Base-by-base conservation (phyloP, 306 rosid genomes). In the Sindora glabra region DNA sequence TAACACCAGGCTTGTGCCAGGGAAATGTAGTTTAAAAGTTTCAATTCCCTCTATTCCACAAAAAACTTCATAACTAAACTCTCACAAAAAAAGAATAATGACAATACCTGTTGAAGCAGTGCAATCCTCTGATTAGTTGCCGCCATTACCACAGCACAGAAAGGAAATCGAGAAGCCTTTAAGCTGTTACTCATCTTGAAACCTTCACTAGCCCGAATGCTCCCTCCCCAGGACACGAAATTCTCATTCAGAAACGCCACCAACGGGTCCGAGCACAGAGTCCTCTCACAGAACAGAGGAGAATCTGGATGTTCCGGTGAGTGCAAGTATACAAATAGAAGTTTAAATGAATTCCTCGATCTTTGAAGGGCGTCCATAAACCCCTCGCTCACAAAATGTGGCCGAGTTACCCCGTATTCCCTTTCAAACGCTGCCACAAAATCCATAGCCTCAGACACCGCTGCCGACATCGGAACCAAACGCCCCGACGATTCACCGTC, bases 301-400 rank as follows among this genome's bases (percentile, higher is more conserved):
- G 95, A 82, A 67, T 94, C 99, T 0, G 83, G 97, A 73, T 94
- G 97, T 17, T 94, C 99, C 7, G 97, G 99, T 23, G 99, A 94
- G 69, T 94, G 99, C 71, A 94, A 58, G 58, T 94, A 94, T 36
- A 94, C 95, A 46, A 94, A 94, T 64, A 94, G 59, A 9, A 89
- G 86, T 81, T 82, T 82, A 65, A 76, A 94, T 14, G 70, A 61
- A 27, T 70, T 89, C 73, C 89, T 80, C 2, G 99, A 94, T 56
- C 97, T 69, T 71, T 94, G 95, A 46, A 94, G 67, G 3, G 97
- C 94, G 39, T 86, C 99, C 97, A 86, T 78, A 68, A 89, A 94
- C 14, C 95, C 99, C 54, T 89, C 94, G 50, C 77, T 48, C 19
- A 80, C 95, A 53, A 94, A 94, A 77, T 73, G 84, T 1, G 97